Evolutionary conservation across 768 basidiomycete genomes (phyloP).

Genomic region (Lyophyllum atratum): DNA sequence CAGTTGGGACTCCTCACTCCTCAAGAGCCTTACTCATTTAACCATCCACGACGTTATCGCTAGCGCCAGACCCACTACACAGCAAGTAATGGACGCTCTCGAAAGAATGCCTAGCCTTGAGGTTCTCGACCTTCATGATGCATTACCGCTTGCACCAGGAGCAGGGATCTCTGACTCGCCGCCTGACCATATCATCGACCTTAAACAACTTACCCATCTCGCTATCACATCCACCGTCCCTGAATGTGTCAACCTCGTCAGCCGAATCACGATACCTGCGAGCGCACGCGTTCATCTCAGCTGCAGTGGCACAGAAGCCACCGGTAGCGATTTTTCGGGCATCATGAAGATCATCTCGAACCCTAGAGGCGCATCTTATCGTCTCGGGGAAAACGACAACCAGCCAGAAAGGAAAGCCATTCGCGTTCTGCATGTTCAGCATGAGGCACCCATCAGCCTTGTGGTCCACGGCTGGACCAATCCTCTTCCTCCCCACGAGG

Average conservation of each 20-base stretch:
- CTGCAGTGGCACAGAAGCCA: slow-evolving; percentile 18
- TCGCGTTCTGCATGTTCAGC: slow-evolving; percentile 12
- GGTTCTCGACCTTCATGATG: slow-evolving; percentile 35
- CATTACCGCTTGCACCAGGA: slow-evolving; percentile 29
- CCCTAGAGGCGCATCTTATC: slow-evolving; percentile 2
- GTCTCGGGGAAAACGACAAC: slow-evolving; percentile 9
- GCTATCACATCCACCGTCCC: slow-evolving; percentile 19
- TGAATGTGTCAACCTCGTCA: slow-evolving; percentile 26
- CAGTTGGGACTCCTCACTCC: slow-evolving; percentile 35
- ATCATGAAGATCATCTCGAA: slow-evolving; percentile 17
- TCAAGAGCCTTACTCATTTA: slow-evolving; percentile 38
- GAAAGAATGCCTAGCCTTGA: slow-evolving; percentile 33
- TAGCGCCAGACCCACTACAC: slow-evolving; percentile 28
- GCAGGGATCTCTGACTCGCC: slow-evolving; percentile 4
- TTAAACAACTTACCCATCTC: slow-evolving; percentile 24
- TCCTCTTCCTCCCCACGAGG: background rate
- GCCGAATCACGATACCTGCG: slow-evolving; percentile 22
- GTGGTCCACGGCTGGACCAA: slow-evolving; percentile 18
- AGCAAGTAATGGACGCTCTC: slow-evolving; percentile 34
- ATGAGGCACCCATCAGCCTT: slow-evolving; percentile 14
- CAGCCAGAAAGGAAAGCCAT: slow-evolving; percentile 11
- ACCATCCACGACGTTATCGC: slow-evolving; percentile 30
- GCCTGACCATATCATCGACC: slow-evolving; percentile 17
- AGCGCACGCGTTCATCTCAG: slow-evolving; percentile 17
- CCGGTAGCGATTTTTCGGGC: slow-evolving; percentile 19